Base-by-base conservation (phyloP, 257 asterid genomes). In the Echites panduratus region DNA sequence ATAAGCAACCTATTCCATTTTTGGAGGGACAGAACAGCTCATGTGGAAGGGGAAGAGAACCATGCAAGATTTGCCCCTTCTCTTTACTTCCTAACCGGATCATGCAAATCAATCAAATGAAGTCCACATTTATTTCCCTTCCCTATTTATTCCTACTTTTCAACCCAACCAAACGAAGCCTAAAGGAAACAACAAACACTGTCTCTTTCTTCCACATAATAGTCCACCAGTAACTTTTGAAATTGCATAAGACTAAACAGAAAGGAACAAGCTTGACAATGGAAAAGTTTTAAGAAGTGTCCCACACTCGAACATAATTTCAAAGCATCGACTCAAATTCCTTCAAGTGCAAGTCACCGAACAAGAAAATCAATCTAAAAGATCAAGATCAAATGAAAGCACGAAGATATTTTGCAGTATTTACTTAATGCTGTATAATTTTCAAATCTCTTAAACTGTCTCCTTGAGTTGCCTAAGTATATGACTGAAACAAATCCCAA, bases 321-420 rank as follows among this genome's bases (percentile, higher is more conserved):
- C 45, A 32, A 32, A 32, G 24, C 14, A 62, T 13, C 44, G 6
- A 61, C 10, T 61, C 9, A 35, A 35, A 5, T 16, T 63, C 24
- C 47, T 35, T 63, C 20, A 35, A 35, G 43, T 5, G 38, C 69
- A 38, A 64, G 49, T 20, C 14, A 38, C 29, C 8, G 17, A 17
- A 64, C 49, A 64, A 17, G 68, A 63, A 63, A 47, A 40, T 63
- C 68, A 63, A 19, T 64, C 29, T n/a, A 13, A 24, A 62, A 64
- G 69, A 8, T 17, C 69, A 19, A 63, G 3, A 43, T 63, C 24
- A 17, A 32, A 19, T 35, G 24, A 35, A 63, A 43, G n/a, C 24
- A 40, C 68, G 17, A 16, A 44, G 69, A 20, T 19, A 64, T 17
- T 63, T 62, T 35, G 45, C 26, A 63, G 49, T 20, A 17, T 38